Base-by-base conservation (phyloP, 148 eudicot species). In the Fagopyrum tataricum region DNA sequence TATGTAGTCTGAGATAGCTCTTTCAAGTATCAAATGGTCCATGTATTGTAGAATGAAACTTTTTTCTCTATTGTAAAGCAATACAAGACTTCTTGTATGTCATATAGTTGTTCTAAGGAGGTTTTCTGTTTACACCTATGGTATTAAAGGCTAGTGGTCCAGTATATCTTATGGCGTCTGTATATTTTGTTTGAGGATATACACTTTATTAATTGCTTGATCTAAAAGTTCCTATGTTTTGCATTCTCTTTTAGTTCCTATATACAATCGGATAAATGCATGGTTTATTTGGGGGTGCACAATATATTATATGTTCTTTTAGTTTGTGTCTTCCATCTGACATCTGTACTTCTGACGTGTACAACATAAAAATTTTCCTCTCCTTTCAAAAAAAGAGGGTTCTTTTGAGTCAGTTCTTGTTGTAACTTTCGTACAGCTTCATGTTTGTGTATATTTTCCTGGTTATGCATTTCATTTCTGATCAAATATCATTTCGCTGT, bases 401-500 rank as follows among this genome's bases (percentile, higher is more conserved):
- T 21, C 14, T 24, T 62, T 62, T 46, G 3, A 46, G 49, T 7
- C 49, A 7, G 49, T 46, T 46, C 13, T 46, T 46, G 13, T 46
- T n/a, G 9, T 17, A 55, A 55, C 2, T n/a, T n/a, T 6, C 0
- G 5, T 20, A 31, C n/a, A 64, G 44, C 17, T 73, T 73, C 39
- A 44, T 58, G 6, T 41, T 49, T 44, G 15, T 73, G 73, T 14
- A 4, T 37, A 0, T 44, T 70, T 11, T 13, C 13, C 6, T 6
- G 10, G 69, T 7, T 59, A 20, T 52, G 51, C 18, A 47, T 49
- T n/a, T 40, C 24, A 14, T 73, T 77, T 67, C 61, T 83, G 68
- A 81, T 77, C 52, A 47, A 59, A 41, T 67, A 48, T 23, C 39
- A 61, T 24, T 72, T 43, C 62, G 23, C 23, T 79, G 46, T 81